These are phyloP conservation scores for Botrytis fragariae DNA, from an alignment of 2,329 filamentous ascomycete species.

Conservation along the genomic window DNA sequence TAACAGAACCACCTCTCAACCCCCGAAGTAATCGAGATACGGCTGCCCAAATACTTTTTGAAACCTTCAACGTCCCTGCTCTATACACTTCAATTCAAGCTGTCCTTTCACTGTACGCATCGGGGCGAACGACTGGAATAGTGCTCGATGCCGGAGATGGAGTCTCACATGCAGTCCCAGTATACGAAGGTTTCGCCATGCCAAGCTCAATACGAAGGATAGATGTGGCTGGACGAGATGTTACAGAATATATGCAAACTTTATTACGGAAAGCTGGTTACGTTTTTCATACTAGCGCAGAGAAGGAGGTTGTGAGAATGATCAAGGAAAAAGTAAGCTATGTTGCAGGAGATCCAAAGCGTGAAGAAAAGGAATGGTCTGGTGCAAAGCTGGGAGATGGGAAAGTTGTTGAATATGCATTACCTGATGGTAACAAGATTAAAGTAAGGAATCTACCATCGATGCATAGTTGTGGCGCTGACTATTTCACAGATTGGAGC, in stretches of 20 bases:
- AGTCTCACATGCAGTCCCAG: slow-evolving; percentile 93
- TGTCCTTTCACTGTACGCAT: slow-evolving; percentile 92
- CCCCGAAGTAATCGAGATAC: slow-evolving; percentile 93
- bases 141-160: slow-evolving; percentile 95
- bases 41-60: slow-evolving; percentile 95
- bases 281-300: slow-evolving; percentile 94
- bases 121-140: slow-evolving; percentile 91
- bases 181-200: slow-evolving; percentile 97
- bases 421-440: slow-evolving; percentile 91
- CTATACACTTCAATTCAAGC: slow-evolving; percentile 97
- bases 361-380: slow-evolving; percentile 95
- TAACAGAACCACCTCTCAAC: slow-evolving; percentile 95
- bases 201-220: slow-evolving; percentile 93
- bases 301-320: slow-evolving; percentile 96
- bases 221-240: slow-evolving; percentile 92
- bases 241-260: slow-evolving; percentile 92
- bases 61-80: slow-evolving; percentile 97
- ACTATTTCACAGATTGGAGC: slow-evolving; percentile 66
- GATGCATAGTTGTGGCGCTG: slow-evolving; percentile 18
- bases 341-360: slow-evolving; percentile 83
- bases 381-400: slow-evolving; percentile 72
- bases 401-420: slow-evolving; percentile 80
- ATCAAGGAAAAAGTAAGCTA: slow-evolving; percentile 97
- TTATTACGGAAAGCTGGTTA: slow-evolving; percentile 88
- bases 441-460: slow-evolving; percentile 56